phyloP scores from a whole-genome alignment of 345 rosid genomes.

The Populus davidiana region DNA sequence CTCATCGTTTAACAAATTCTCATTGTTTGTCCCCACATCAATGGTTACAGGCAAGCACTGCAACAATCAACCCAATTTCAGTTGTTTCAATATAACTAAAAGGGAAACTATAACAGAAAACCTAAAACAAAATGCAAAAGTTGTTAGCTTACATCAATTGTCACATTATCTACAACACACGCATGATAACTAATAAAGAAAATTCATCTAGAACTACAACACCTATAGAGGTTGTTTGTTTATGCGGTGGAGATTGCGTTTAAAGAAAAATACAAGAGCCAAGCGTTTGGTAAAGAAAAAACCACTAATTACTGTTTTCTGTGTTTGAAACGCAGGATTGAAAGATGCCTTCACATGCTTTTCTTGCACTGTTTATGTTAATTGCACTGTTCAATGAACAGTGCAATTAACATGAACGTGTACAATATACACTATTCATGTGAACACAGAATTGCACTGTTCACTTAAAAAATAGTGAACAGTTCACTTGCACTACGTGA shows the following conservation, averaged over 20 bases:
- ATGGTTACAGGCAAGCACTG: slow-evolving; percentile 97
- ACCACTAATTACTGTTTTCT: too few species aligned
- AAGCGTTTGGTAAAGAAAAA: too few species aligned
- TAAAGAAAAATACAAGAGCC: too few species aligned
- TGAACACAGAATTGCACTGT: too few species aligned
- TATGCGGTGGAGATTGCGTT: too few species aligned
- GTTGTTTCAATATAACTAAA: background rate
- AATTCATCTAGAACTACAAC: background rate
- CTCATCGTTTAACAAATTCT: slow-evolving; percentile 79
- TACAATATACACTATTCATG: too few species aligned
- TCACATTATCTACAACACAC: background rate
- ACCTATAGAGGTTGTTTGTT: background rate
- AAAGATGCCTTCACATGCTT: too few species aligned
- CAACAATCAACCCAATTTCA: slow-evolving; percentile 5
- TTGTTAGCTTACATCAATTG: background rate
- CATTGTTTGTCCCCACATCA: slow-evolving; percentile 98
- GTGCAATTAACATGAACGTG: too few species aligned
- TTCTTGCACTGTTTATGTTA: too few species aligned
- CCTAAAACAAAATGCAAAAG: background rate
- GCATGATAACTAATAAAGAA: background rate
- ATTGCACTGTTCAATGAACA: background rate
- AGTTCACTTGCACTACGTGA: too few species aligned
- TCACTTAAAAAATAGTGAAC: background rate
- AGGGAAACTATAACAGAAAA: background rate
- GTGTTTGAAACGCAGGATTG: too few species aligned